Percentiles rank a stretch among this genome's conserved stretches.
Evolutionary conservation across 768 basidiomycete species (phyloP).

Genomic region (Rhizopogon vinicolor): DNA sequence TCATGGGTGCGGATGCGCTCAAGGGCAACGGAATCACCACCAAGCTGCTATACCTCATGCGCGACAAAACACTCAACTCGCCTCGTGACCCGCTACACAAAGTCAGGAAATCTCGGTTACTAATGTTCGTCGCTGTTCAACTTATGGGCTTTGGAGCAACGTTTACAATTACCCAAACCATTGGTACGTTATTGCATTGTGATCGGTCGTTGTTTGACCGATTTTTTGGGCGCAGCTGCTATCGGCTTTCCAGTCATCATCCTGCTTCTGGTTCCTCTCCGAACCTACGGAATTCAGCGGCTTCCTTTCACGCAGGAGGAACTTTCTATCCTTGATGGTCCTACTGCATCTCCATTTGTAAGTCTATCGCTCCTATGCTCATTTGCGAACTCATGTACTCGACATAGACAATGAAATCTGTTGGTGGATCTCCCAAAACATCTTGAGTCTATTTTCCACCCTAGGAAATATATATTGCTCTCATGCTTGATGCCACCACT

Average conservation of each 20-base stretch:
- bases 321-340: conserved; percentile 80
- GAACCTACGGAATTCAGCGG: conserved; percentile 65
- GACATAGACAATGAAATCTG: conserved; percentile 39
- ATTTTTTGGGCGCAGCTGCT: conserved; percentile 47
- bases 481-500: background rate
- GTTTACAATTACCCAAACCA: conserved; percentile 88
- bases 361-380: conserved; percentile 26
- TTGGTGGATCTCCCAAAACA: conserved; percentile 26
- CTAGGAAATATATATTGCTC: background rate
- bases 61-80: conserved; percentile 62
- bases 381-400: background rate
- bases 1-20: conserved; percentile 85
- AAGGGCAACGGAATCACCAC: conserved; percentile 77
- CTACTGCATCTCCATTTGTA: conserved; percentile 84
- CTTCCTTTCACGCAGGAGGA: conserved; percentile 77
- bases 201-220: background rate
- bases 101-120: conserved; percentile 70
- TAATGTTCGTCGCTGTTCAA: conserved; percentile 71
- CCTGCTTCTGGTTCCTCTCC: conserved; percentile 73
- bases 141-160: conserved; percentile 83
- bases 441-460: background rate
- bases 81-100: conserved; percentile 63
- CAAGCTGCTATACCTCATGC: conserved; percentile 75
- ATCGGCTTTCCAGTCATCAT: conserved; percentile 92
- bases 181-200: conserved; percentile 43